Evolutionary conservation across 305 asterid genomes (phyloP).

Genomic region (Fraxinus xanthoxyloides): DNA sequence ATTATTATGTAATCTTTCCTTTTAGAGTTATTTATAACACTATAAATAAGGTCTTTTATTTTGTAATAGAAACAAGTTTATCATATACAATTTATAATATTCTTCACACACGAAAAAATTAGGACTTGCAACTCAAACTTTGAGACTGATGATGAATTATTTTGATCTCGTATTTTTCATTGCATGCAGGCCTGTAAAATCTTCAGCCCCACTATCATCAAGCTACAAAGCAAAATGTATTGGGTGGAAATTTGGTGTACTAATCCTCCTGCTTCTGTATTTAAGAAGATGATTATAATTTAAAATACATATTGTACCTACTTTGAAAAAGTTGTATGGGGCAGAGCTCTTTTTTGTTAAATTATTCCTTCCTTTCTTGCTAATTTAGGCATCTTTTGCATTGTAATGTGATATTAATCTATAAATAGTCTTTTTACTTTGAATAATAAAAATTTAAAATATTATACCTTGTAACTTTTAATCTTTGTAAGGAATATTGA

Average conservation of each 20-base stretch:
- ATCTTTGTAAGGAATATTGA: background rate
- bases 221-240: conserved; percentile 14
- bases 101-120: background rate
- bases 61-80: no score
- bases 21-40: no score
- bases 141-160: background rate
- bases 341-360: background rate
- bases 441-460: background rate
- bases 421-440: background rate
- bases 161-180: background rate
- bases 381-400: conserved; percentile 24
- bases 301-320: background rate
- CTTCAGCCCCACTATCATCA: conserved; percentile 34
- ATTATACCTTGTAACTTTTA: background rate
- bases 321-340: background rate
- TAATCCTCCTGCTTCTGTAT: conserved; percentile 31
- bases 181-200: conserved; percentile 30
- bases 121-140: background rate
- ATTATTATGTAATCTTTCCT: no score
- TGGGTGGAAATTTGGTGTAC: conserved; percentile 33
- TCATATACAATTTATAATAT: no score
- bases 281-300: conserved; percentile 24
- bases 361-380: conserved; percentile 25
- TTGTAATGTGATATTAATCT: conserved; percentile 1
- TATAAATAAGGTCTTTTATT: no score